phyloP scores from a whole-genome alignment of 2,329 filamentous ascomycete species.

The Colletotrichum tamarilloi region DNA sequence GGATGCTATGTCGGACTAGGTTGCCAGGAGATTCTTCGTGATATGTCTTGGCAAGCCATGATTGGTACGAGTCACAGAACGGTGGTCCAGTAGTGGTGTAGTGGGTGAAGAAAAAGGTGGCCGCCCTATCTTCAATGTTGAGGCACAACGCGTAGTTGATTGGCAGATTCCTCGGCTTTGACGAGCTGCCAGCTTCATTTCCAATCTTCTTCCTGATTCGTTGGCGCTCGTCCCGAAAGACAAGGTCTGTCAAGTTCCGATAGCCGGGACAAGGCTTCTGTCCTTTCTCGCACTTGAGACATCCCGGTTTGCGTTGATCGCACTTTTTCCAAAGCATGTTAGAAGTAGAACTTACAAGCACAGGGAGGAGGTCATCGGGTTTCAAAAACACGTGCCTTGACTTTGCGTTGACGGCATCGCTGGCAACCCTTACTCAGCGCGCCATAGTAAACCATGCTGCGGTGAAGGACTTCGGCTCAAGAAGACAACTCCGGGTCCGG shows the following conservation, averaged over 20 bases:
- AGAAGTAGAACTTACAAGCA: background rate
- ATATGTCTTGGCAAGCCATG: slow-evolving; percentile 38
- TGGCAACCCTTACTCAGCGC: slow-evolving; percentile 41
- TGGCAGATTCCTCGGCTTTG: background rate
- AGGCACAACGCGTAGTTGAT: background rate
- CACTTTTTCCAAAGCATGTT: slow-evolving; percentile 33
- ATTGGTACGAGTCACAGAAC: slow-evolving; percentile 32
- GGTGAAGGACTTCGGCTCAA: background rate
- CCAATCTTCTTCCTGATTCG: slow-evolving; percentile 35
- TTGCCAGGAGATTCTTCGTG: background rate
- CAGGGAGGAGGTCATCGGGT: background rate
- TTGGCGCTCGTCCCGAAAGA: slow-evolving; percentile 42
- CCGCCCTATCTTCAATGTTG: slow-evolving; percentile 32
- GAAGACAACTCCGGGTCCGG: no score
- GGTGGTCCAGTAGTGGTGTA: slow-evolving; percentile 38
- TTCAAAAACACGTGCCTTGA: slow-evolving; percentile 37
- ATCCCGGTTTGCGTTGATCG: slow-evolving; percentile 40
- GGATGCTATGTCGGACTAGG: slow-evolving; percentile 37
- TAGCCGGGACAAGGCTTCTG: slow-evolving; percentile 40
- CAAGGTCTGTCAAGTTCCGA: slow-evolving; percentile 38
- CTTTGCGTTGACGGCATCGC: slow-evolving; percentile 41
- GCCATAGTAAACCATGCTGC: slow-evolving; percentile 39
- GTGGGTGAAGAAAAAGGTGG: slow-evolving; percentile 41
- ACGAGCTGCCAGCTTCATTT: background rate
- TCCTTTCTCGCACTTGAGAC: slow-evolving; percentile 40